Percentiles rank a stretch among this genome's conserved stretches.
phyloP scores from a whole-genome alignment of 2,329 filamentous ascomycete genomes.

The Exophiala alcalophila region DNA sequence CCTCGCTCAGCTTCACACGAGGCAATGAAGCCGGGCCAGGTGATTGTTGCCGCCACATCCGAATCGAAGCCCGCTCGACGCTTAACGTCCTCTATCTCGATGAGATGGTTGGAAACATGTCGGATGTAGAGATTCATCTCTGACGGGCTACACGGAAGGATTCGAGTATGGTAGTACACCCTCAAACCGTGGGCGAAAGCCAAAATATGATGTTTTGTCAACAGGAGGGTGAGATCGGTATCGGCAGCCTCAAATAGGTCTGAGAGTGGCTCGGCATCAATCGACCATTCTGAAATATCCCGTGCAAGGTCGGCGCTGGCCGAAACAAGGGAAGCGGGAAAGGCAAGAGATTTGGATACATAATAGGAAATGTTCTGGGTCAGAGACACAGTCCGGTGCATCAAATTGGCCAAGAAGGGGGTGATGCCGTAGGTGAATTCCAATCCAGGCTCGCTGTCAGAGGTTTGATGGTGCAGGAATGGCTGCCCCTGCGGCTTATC shows the following conservation, averaged over 20 bases:
- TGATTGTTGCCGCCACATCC: conserved; percentile 28
- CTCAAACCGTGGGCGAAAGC: conserved; percentile 24
- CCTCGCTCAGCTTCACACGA: conserved; percentile 26
- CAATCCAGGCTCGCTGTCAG: conserved; percentile 11
- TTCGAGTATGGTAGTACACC: conserved; percentile 25
- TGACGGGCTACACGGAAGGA: conserved; percentile 15
- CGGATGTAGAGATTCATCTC: conserved; percentile 10
- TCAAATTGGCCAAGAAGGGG: conserved; percentile 23
- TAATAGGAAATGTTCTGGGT: conserved; percentile 24
- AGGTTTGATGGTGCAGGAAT: conserved; percentile 10
- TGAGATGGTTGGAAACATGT: conserved; percentile 21
- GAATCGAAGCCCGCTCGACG: conserved; percentile 12
- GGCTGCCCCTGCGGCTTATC: conserved; percentile 2
- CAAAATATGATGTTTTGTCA: conserved; percentile 22
- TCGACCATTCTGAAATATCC: conserved; percentile 14
- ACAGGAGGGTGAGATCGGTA: conserved; percentile 11
- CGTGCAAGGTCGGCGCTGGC: conserved; percentile 11
- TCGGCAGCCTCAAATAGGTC: conserved; percentile 9
- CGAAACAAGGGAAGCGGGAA: conserved; percentile 9
- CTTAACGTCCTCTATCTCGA: conserved; percentile 26
- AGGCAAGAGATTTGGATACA: conserved; percentile 8
- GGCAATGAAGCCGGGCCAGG: conserved; percentile 31
- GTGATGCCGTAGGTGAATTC: conserved; percentile 30
- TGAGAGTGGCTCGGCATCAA: conserved; percentile 15
- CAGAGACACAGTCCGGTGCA: conserved; percentile 17